Base-by-base conservation (phyloP, 345 rosid species). In the Eucalyptus decipiens region DNA sequence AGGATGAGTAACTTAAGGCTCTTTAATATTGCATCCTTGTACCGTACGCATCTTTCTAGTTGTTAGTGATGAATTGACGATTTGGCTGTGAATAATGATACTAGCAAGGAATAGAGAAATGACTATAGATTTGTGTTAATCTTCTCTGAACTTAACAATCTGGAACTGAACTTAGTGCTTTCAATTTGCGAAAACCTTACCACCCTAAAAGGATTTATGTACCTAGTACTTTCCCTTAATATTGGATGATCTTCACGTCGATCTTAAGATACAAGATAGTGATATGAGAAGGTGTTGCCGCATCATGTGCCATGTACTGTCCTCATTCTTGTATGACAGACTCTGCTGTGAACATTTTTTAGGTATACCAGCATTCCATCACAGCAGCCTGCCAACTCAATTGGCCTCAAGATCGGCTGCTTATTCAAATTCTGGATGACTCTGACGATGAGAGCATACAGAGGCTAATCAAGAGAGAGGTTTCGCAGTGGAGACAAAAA, bases 281-380 rank as follows among this genome's bases (percentile, higher is more conserved):
- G 24, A 86, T 52, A 48, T 11, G 47, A 40, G 85, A 76, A 37
- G 40, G 42, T 48, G 37, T 47, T 85, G 51, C 48, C 3, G 30
- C 60, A 17, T n/a, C 34, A 13, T 48, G 67, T 11, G 16, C 37
- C 4, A 1, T 23, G 24, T 34, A 34, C 81, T 34, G 14, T 34
- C 81, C 81, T 72, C 43, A 34, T 72, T 32, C 54, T 52, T 86
- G n/a, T 48, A 34, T 86, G 12, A 86, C 16, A 21, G 17, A 51
- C 60, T 86, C 26, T 9, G 60, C 30, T 19, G 47, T 87, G 85
- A 28, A 42, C 3, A 43, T 87, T 26, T 56, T 65, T 37, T 40
- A 90, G 92, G 92, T 90, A 18, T 90, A 90, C 76, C 72, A 87
- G 56, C 92, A 90, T 80, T 90, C 92, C 15, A 90, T 90, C 52